These are phyloP conservation scores for Sporothrix sp. DNA, from an alignment of 2,329 filamentous ascomycete genomes.

Conservation along the genomic window DNA sequence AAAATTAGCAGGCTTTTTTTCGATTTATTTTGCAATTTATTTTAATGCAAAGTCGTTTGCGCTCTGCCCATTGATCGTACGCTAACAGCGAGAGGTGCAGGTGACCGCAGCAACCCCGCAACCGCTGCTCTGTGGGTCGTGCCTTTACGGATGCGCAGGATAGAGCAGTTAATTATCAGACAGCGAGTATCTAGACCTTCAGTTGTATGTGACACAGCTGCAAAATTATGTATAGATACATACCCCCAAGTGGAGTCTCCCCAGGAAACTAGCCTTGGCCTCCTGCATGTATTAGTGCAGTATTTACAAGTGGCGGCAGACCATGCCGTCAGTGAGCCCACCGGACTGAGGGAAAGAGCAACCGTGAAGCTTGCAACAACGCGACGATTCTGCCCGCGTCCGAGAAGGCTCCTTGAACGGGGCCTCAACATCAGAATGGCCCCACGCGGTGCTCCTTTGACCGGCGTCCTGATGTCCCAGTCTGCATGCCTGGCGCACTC, in stretches of 20 bases:
- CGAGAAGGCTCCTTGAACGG: background rate
- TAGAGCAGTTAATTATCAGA: too few relatives aligned
- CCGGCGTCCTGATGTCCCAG: background rate
- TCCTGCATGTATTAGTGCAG: constrained; percentile 12
- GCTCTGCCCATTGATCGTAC: constrained; percentile 6
- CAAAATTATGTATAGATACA: constrained; percentile 8
- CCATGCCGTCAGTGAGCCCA: constrained; percentile 10
- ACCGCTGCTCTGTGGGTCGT: constrained; percentile 7
- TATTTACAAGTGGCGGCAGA: constrained; percentile 3
- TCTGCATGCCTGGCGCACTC: background rate
- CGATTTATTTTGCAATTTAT: constrained; percentile 1
- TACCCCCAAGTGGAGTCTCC: constrained; percentile 7
- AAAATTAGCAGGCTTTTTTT: background rate
- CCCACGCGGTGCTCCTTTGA: constrained; percentile 7
- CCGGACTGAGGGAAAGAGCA: constrained; percentile 6
- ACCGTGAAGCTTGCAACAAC: background rate
- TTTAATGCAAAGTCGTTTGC: background rate
- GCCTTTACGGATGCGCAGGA: background rate
- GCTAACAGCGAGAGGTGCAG: constrained; percentile 11
- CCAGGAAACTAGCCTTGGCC: constrained; percentile 9
- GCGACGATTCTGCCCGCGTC: background rate
- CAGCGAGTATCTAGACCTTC: too few relatives aligned
- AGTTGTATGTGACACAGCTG: too few relatives aligned
- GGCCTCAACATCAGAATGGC: background rate
- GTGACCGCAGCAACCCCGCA: constrained; percentile 15